phyloP scores from a whole-genome alignment of 306 rosid species.

The Nissolia schottii region DNA sequence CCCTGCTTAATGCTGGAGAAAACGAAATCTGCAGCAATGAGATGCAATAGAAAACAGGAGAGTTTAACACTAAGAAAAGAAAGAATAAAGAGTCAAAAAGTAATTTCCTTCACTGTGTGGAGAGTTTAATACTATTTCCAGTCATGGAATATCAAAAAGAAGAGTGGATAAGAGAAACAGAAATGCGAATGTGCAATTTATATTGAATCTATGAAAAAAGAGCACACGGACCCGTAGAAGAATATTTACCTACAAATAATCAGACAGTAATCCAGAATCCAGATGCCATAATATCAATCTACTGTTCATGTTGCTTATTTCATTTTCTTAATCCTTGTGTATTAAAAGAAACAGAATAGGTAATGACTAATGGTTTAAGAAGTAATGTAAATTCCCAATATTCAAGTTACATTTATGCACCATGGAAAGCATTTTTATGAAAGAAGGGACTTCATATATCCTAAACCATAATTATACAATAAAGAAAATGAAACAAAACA shows the following conservation, averaged over 20 bases:
- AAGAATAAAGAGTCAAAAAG: not conserved
- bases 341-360: not conserved
- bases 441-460: not conserved
- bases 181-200: not conserved
- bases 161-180: not conserved
- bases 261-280: not conserved
- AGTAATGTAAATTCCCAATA: not conserved
- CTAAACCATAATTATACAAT: not conserved
- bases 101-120: not conserved
- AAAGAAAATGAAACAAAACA: not conserved
- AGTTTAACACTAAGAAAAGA: not conserved
- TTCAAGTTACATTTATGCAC: not conserved
- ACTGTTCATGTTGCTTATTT: not conserved
- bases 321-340: no score
- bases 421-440: not conserved
- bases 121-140: no score
- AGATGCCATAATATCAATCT: not conserved
- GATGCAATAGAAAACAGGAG: not conserved
- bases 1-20: conserved; percentile 88
- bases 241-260: not conserved
- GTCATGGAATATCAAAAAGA: not conserved
- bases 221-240: not conserved
- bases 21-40: conserved; percentile 64
- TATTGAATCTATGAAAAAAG: not conserved
- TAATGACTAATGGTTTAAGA: not conserved